Base-by-base conservation (phyloP, 768 basidiomycete species). In the Hydnomerulius pinastri region DNA sequence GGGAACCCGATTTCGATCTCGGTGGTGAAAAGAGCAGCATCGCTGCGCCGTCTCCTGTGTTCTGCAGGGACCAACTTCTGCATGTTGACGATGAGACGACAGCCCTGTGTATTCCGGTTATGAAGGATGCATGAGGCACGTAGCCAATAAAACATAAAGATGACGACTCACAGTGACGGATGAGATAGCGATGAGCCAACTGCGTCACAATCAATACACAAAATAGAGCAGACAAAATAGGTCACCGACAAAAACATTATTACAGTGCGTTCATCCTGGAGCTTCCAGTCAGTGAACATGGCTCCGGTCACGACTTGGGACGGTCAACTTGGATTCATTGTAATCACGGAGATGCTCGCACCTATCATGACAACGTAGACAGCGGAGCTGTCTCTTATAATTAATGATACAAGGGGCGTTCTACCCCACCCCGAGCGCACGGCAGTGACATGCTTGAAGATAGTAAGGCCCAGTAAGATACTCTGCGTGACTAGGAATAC, bases 301-400 rank as follows among this genome's bases (percentile, higher is more conserved):
- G n/a, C 6, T 11, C 41, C n/a, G n/a, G 23, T 6, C n/a, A 35
- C 24, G 32, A 54, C 54, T 55, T 47, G 7, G n/a, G 8, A 18
- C 18, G 18, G 18, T 24, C 11, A 21, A 8, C 24, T 2, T 29
- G 21, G 25, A 41, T n/a, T 21, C 27, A 17, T 20, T 12, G 24
- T 23, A 36, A 17, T 43, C 15, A 48, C 15, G 12, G 12, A 12
- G 10, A 39, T 17, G 10, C 30, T 48, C 39, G 27, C 29, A 78
- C 78, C 46, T 50, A 76, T 74, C 8, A 77, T 52, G 3, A 73
- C 39, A 27, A 73, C 37, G 58, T 75, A 78, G 1, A 74, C 73
- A 66, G 73, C 72, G 3, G 72, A 70, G 6, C 78, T 73, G 58
- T 80, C 78, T n/a, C 72, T 70, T 57, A 75, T 64, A 12, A 79